Conservation (phyloP, 2,329 filamentous ascomycete genomes). For the Ophiocordyceps camponoti-saundersi region DNA sequence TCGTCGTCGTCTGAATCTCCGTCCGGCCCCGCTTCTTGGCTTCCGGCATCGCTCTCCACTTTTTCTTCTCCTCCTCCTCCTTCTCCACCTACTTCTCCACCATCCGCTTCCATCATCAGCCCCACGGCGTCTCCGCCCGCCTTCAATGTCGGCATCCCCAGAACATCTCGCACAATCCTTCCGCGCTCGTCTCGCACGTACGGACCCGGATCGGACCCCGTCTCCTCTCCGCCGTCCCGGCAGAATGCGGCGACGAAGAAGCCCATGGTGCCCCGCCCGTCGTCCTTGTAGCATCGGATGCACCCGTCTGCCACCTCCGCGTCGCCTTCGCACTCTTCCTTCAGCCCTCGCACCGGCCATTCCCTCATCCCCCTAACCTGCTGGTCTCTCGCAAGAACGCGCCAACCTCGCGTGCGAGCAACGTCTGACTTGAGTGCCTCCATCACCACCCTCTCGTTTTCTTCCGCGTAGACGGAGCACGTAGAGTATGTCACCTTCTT, state of each 20-base stretch:
- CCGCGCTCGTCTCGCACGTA: constrained; percentile 38
- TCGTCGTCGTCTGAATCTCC: constrained; percentile 3
- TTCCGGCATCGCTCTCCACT: neutral
- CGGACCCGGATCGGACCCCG: constrained; percentile 23
- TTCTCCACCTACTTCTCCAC: constrained; percentile 8
- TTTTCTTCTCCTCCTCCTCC: constrained; percentile 7
- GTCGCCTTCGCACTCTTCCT: constrained; percentile 29
- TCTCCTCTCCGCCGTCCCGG: constrained; percentile 7
- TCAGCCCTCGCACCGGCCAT: constrained; percentile 54
- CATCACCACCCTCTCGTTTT: constrained; percentile 77
- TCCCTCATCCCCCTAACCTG: constrained; percentile 61
- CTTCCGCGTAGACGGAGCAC: constrained; percentile 71
- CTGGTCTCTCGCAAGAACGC: constrained; percentile 49
- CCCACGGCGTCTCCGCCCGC: constrained; percentile 11
- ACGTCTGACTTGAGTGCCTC: constrained; percentile 50
- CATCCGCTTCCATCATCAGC: constrained; percentile 5
- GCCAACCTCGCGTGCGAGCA: constrained; percentile 57
- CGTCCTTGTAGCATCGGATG: constrained; percentile 66
- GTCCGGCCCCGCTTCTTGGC: neutral
- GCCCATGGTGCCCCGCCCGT: constrained; percentile 74
- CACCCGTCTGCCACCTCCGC: constrained; percentile 51
- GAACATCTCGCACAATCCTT: constrained; percentile 25
- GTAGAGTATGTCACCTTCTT: constrained; percentile 78
- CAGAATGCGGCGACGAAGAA: constrained; percentile 91
- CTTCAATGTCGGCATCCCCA: constrained; percentile 19